phyloP scores from a whole-genome alignment of 1,139 yeast genomes.

The Yamadazyma triangularis region DNA sequence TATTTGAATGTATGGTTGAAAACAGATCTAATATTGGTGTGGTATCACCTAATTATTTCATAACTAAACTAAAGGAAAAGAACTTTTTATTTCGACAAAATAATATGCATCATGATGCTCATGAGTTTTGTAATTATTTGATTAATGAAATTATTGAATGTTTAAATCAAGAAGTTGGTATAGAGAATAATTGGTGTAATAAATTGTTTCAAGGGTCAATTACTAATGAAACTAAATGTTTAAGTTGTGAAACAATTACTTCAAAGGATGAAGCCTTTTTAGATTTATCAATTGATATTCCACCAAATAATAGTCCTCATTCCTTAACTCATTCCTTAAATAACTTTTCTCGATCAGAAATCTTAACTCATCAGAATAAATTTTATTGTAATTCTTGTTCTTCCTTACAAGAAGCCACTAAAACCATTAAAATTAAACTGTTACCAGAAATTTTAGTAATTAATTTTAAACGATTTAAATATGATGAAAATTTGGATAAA shows the following conservation, averaged over 20 bases:
- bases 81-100: constrained; percentile 82
- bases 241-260: constrained; percentile 85
- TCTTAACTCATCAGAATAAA: constrained; percentile 81
- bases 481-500: constrained; percentile 75
- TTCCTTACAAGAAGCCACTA: constrained; percentile 91
- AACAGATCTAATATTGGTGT: constrained; percentile 70
- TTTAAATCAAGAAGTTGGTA: constrained; percentile 38
- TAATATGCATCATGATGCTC: constrained; percentile 96
- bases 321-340: constrained; percentile 68
- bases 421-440: constrained; percentile 76
- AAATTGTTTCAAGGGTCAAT: constrained; percentile 79
- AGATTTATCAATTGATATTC: constrained; percentile 83
- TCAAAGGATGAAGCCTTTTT: constrained; percentile 81
- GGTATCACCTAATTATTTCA: constrained; percentile 73
- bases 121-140: constrained; percentile 85
- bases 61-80: constrained; percentile 72
- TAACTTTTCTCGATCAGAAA: constrained; percentile 81
- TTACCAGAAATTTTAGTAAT: constrained; percentile 77
- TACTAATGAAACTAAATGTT: constrained; percentile 84
- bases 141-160: constrained; percentile 79
- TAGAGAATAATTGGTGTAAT: constrained; percentile 52
- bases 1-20: constrained; percentile 80
- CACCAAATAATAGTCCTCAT: constrained; percentile 60
- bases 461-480: constrained; percentile 88
- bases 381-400: constrained; percentile 91